Evolutionary conservation across 1,284 basidiomycete species (phyloP), one percentile per base, ranked within the genome.

Genomic region (Pisolithus thermaeus): DNA sequence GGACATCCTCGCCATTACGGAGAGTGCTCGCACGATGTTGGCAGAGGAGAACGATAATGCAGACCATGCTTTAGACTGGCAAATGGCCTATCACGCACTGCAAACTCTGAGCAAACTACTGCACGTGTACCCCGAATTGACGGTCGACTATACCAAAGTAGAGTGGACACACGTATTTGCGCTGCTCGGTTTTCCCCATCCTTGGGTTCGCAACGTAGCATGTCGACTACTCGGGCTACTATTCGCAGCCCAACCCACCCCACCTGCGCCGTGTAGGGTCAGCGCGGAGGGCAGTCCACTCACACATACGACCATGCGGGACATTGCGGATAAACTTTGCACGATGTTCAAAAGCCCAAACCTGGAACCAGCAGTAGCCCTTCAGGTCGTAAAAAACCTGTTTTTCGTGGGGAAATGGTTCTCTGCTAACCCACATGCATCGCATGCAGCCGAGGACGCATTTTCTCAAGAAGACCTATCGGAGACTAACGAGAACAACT

Each of bases 321-420:
- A 86, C 27, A 73, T 90, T 7, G 89, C 93, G 1, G 76, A 80
- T 57, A 93, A 91, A 67, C 71, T 89, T 32, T 89, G 84, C 51
- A 68, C 86, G 45, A 85, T 98, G 66, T 78, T 99, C 54, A 87
- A 87, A 67, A 93, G 93, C 60, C 76, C 83, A 11, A 78, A 89
- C 58, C 71, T 98, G 38, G 91, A 94, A 59, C 84, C 86, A 38
- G 69, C 79, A 4, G 74, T 96, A 16, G 80, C 87, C 50, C 70
- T 97, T 56, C 92, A 98, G 70, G 74, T 93, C 14, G 92, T 97
- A 62, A 98, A 97, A 75, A 94, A 98, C 58, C 69, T 99, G 14
- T 93, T 97, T 63, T 97, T 89, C 63, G 74, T 97, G 30, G 90
- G 90, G 28, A 93, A 92, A 69, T 85, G 84, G 67, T 95, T 94